phyloP scores from a whole-genome alignment of 116 monocot genomes.

The Phalaenopsis hybrid region DNA sequence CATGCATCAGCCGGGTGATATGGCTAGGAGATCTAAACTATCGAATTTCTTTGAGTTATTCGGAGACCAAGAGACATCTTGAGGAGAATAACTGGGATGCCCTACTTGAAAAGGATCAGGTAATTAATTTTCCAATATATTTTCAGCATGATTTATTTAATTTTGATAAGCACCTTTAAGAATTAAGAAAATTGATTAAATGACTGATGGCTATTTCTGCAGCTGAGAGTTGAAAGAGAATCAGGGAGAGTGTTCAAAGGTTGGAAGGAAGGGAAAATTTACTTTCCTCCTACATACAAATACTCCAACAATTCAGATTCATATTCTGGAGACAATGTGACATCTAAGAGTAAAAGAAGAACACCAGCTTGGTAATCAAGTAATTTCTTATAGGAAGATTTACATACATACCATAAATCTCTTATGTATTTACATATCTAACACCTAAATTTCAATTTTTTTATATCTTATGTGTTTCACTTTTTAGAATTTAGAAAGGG shows the following conservation, averaged over 20 bases:
- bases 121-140: constrained; percentile 14
- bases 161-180: not conserved
- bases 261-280: constrained; percentile 90
- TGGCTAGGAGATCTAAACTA: constrained; percentile 96
- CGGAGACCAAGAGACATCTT: constrained; percentile 60
- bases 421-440: too few relatives aligned
- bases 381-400: too few relatives aligned
- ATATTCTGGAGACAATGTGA: constrained; percentile 59
- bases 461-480: too few relatives aligned
- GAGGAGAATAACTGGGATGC: constrained; percentile 62
- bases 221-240: constrained; percentile 85
- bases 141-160: not conserved
- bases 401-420: too few relatives aligned
- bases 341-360: constrained; percentile 73
- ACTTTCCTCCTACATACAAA: constrained; percentile 92
- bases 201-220: constrained; percentile 5
- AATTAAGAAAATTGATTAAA: not conserved
- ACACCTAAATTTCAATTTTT: too few relatives aligned
- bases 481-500: too few relatives aligned
- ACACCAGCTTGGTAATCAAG: constrained; percentile 73
- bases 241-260: constrained; percentile 72
- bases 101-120: constrained; percentile 92
- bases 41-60: constrained; percentile 65
- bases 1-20: constrained; percentile 52
- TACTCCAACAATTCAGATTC: constrained; percentile 86